Base-by-base conservation (phyloP, 306 rosid species). In the Phaseolus lunatus region DNA sequence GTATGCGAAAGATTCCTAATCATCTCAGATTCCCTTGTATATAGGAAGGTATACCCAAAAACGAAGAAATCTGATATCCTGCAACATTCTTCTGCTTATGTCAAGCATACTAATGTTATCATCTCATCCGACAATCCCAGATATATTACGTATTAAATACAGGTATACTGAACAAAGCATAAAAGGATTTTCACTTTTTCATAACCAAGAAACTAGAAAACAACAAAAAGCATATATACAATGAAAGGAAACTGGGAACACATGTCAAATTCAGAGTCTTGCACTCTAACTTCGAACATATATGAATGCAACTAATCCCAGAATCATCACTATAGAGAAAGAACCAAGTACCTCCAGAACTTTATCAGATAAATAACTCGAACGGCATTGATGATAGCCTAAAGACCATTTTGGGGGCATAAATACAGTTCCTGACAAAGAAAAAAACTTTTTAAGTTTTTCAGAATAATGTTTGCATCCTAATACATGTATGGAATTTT, bases 401-500 rank as follows among this genome's bases (percentile, higher is more conserved):
- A 94, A 77, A 69, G 98, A 81, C 97, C 98, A 94, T 81, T 92
- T 94, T 72, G 97, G 96, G 41, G 98, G 98, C 96, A 94, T 89
- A 79, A 89, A 91, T 31, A 87, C 82, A 54, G 96, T 87, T 53
- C 97, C 98, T 94, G 78, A 31, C 27, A 67, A 26, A 61, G 57
- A 62, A 45, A 52, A 68, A 11, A 18, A 63, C n/a, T 29, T 24
- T 31, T 61, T 70, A 47, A 88, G 69, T 44, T 54, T 37, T 39
- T 31, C 41, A 80, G 61, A 79, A 57, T 56, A 44, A 67, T 4
- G 49, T 26, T 84, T 23, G 49, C 59, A 29, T 37, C 18, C 11
- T 27, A 80, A 69, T 54, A 39, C 57, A 77, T 39, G 39, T 69
- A 66, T 16, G 67, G 31, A 58, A 47, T 41, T 62, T 48, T 67